A percentile compares a stretch with the other conserved stretches of the same genome.
These are phyloP conservation scores for Glonium stellatum DNA, from an alignment of 495 filamentous ascomycete species.

Conservation along the genomic window DNA sequence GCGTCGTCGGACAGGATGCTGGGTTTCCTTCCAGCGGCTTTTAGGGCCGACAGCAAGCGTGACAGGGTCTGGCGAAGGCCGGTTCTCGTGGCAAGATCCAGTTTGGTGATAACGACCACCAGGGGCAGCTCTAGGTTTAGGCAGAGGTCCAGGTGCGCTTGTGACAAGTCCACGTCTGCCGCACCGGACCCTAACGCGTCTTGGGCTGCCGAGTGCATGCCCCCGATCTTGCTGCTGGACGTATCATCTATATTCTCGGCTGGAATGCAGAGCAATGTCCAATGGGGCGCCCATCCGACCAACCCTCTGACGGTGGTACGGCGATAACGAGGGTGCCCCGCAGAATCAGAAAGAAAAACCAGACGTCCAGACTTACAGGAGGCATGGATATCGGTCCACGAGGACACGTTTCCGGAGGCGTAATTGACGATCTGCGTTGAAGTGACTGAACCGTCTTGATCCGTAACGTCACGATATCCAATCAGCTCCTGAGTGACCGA, in stretches of 20 bases:
- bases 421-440: conserved; percentile 71
- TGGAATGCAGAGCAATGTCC: conserved; percentile 80
- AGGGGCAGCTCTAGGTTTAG: conserved; percentile 68
- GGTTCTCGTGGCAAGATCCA: conserved; percentile 72
- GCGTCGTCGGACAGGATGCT: conserved; percentile 53
- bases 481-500: conserved; percentile 89
- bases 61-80: conserved; percentile 61
- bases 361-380: conserved; percentile 67
- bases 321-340: conserved; percentile 78
- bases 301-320: conserved; percentile 80
- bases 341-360: conserved; percentile 82
- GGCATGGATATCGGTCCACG: conserved; percentile 88
- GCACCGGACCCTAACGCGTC: conserved; percentile 48
- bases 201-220: conserved; percentile 36
- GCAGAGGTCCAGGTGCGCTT: conserved; percentile 81
- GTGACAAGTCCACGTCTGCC: conserved; percentile 59
- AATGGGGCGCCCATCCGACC: conserved; percentile 95
- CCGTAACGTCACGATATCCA: conserved; percentile 54
- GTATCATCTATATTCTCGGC: conserved; percentile 61
- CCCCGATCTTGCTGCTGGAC: conserved; percentile 37
- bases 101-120: conserved; percentile 79
- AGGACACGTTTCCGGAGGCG: conserved; percentile 74
- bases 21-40: conserved; percentile 65
- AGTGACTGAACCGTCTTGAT: conserved; percentile 25
- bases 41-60: conserved; percentile 69